These are phyloP conservation scores for Hyaloperonospora brassicae DNA, from an alignment of 352 stramenopile species.

Conservation along the genomic window DNA sequence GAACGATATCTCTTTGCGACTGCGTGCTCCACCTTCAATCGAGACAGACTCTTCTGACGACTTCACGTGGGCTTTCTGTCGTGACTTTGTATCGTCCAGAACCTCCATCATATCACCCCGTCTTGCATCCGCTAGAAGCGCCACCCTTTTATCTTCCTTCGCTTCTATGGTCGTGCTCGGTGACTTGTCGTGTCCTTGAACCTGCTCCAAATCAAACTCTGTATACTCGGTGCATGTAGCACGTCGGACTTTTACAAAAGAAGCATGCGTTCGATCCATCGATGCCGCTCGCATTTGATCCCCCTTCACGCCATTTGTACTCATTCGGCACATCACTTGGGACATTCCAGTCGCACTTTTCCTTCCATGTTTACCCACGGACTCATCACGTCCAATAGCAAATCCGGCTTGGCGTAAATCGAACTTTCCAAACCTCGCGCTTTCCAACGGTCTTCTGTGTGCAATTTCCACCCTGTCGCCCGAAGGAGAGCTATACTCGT, in stretches of 20 bases:
- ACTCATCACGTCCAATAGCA: constrained; percentile 4
- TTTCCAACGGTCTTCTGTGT: constrained; percentile 4
- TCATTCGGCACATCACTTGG: constrained; percentile 2
- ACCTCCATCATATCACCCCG: constrained; percentile 2
- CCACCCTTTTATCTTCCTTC: no score
- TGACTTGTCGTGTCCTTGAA: constrained; percentile 4
- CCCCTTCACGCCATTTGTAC: constrained; percentile 3
- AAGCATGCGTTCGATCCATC: neutral
- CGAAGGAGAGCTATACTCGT: constrained; percentile 2
- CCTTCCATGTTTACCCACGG: constrained; percentile 5
- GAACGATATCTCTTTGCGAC: constrained; percentile 1
- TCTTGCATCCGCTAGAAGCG: no score
- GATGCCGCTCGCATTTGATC: constrained; percentile 1
- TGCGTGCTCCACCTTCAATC: neutral
- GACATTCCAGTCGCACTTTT: constrained; percentile 4
- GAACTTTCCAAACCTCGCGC: neutral
- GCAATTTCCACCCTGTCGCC: constrained; percentile 7
- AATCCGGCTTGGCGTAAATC: constrained; percentile 1
- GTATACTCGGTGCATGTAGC: neutral
- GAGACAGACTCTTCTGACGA: constrained; percentile 1
- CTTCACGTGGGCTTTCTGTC: constrained; percentile 2
- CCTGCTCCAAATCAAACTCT: neutral
- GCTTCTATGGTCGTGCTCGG: no score
- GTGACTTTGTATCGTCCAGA: neutral
- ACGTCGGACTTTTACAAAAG: neutral